phyloP scores from a whole-genome alignment of 139 green algal species.

The Zygnema cylindricum region DNA sequence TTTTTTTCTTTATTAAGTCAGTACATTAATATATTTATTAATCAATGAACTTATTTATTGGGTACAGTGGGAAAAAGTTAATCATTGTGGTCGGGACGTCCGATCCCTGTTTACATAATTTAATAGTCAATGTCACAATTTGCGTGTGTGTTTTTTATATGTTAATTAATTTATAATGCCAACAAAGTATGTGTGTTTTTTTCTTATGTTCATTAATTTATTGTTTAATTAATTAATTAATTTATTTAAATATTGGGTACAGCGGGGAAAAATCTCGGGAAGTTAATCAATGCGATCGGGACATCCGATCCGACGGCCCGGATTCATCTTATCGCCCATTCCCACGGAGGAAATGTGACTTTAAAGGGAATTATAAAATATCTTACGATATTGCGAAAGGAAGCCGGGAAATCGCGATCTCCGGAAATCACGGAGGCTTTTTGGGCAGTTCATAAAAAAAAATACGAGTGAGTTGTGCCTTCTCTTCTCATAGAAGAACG shows the following conservation, averaged over 20 bases:
- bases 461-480: not conserved
- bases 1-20: too few species aligned
- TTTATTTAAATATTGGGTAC: constrained; percentile 14
- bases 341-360: constrained; percentile 42
- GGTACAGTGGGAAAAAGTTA: too few species aligned
- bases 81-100: too few species aligned
- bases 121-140: too few species aligned
- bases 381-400: constrained; percentile 17
- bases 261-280: constrained; percentile 32
- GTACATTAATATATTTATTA: too few species aligned
- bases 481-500: not conserved
- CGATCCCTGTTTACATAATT: too few species aligned
- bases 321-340: constrained; percentile 42
- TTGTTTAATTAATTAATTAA: not conserved
- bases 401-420: not conserved
- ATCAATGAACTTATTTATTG: too few species aligned
- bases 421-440: constrained; percentile 15
- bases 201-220: not conserved
- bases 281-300: constrained; percentile 11
- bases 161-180: not conserved
- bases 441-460: constrained; percentile 6
- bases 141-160: not conserved
- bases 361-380: constrained; percentile 38
- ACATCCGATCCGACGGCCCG: constrained; percentile 19
- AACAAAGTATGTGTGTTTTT: not conserved